Evolutionary conservation across 192 early-diverging fungal species (phyloP).

Genomic region (Thoreauomyces humboldtii): DNA sequence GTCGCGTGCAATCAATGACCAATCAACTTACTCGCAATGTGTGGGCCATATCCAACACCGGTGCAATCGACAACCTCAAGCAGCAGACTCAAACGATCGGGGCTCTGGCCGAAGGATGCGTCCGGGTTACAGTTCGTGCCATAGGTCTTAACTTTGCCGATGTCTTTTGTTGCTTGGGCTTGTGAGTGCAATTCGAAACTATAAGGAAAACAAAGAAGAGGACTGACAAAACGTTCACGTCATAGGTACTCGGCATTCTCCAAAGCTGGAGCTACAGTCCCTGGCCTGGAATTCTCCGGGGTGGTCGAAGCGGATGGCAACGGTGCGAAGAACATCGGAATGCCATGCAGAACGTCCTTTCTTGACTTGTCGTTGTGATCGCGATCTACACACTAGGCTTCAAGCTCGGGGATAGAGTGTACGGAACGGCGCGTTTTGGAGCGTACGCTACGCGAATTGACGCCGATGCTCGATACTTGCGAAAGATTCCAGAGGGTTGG

Average conservation of each 20-base stretch:
- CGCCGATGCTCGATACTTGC: conserved; percentile 8
- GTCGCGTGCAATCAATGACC: too few relatives aligned
- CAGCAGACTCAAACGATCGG: neutral
- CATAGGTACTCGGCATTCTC: neutral
- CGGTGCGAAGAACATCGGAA: too few relatives aligned
- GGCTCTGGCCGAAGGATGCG: neutral
- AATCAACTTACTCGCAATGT: too few relatives aligned
- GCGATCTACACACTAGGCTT: too few relatives aligned
- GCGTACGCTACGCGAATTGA: conserved; percentile 5
- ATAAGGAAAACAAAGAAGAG: too few relatives aligned
- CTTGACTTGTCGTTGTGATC: too few relatives aligned
- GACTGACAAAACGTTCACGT: too few relatives aligned
- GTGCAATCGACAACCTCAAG: conserved; percentile 3
- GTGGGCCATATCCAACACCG: conserved; percentile 2
- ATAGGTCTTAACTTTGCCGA: conserved; percentile 21
- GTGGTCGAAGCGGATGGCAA: conserved; percentile 15
- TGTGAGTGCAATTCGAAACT: too few relatives aligned
- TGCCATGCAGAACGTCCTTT: too few relatives aligned
- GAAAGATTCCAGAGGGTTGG: conserved; percentile 3
- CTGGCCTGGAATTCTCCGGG: conserved; percentile 17
- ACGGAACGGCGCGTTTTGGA: conserved; percentile 13
- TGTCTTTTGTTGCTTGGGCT: conserved; percentile 18
- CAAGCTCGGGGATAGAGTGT: conserved; percentile 8
- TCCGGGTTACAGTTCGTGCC: conserved; percentile 10
- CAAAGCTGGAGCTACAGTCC: neutral